Evolutionary conservation across 176 grass and related monocot genomes (phyloP), one percentile per base, ranked within the genome.

Genomic region (Dendrocalamus sinicus): DNA sequence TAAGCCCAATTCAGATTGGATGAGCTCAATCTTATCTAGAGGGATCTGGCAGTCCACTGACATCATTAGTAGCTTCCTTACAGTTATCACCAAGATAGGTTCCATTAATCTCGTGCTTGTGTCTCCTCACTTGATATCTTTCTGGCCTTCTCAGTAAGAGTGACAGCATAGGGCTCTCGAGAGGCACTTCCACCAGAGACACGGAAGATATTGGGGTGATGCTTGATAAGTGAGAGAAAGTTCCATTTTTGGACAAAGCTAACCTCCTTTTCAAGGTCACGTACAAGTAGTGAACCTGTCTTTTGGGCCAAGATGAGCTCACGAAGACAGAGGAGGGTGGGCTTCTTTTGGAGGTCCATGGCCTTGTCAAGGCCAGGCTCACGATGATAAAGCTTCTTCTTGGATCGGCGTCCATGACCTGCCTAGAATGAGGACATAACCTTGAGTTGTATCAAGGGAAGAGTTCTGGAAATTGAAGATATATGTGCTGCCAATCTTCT

Each of bases 381-480:
- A 35, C 93, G 90, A 73, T 95, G 84, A 88, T 98, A 98, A 47
- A 98, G 55, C 73, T 94, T 98, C 83, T 95, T 95, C 89, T 95
- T 98, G 0, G 96, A 84, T 12, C 90, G 88, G 24, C 71, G 86
- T 9, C 84, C 93, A 67, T 88, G 87, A 57, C 84, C 79, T 8
- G 63, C 35, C 7, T 93, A 81, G 85, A 86, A 93, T 12, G 93
- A 85, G 23, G 86, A 92, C 87, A 95, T 79, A 70, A 72, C 48
- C 81, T 84, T 82, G 51, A 66, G 58, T 88, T 70, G 90, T 74
- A 88, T 32, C 26, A 75, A 62, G 48, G 63, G 39, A 71, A 87
- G 40, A 13, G 4, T 52, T 82, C 63, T 81, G 8, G 52, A 23
- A 68, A 74, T 16, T 9, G 26, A 59, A 54, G 41, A 76, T 53